Percentiles rank a stretch among this genome's conserved stretches.
These are phyloP conservation scores for Colletotrichum sp. DNA, from an alignment of 2,329 filamentous ascomycete species.

Conservation along the genomic window DNA sequence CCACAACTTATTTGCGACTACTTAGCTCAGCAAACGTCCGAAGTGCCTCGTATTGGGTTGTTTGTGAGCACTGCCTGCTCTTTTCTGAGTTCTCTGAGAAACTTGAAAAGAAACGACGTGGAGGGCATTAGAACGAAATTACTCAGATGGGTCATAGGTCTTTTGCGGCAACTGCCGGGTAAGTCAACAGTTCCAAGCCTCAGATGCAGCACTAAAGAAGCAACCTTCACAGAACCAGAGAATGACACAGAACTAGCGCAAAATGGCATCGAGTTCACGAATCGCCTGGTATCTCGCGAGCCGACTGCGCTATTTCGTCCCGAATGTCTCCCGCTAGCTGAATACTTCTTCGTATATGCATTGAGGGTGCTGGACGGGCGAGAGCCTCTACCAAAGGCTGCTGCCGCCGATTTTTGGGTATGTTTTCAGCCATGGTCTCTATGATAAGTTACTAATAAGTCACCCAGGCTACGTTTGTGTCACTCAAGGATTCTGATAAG, in stretches of 20 bases:
- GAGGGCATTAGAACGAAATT: conserved; percentile 55
- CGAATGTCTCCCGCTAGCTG: conserved; percentile 61
- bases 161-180: conserved; percentile 69
- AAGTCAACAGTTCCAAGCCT: conserved; percentile 25
- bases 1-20: conserved; percentile 70
- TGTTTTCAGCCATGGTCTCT: conserved; percentile 24
- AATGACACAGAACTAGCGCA: conserved; percentile 76
- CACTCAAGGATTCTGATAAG: conserved; percentile 47
- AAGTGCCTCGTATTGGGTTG: conserved; percentile 71
- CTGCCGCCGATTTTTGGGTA: conserved; percentile 80
- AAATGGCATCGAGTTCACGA: conserved; percentile 75
- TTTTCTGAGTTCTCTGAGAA: conserved; percentile 66
- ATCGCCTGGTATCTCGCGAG: conserved; percentile 66
- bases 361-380: conserved; percentile 72
- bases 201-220: conserved; percentile 12
- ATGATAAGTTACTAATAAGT: neutral
- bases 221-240: conserved; percentile 50
- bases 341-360: conserved; percentile 74
- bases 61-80: conserved; percentile 76
- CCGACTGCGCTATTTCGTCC: conserved; percentile 65
- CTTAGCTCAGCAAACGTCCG: conserved; percentile 61
- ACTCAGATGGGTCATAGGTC: conserved; percentile 65
- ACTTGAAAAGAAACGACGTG: conserved; percentile 47
- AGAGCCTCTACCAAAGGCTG: conserved; percentile 77
- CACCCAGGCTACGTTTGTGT: conserved; percentile 56